A percentile compares a stretch with the other conserved stretches of the same genome.
Conservation (phyloP, 305 asterid genomes). For the Plantago coronopus region DNA sequence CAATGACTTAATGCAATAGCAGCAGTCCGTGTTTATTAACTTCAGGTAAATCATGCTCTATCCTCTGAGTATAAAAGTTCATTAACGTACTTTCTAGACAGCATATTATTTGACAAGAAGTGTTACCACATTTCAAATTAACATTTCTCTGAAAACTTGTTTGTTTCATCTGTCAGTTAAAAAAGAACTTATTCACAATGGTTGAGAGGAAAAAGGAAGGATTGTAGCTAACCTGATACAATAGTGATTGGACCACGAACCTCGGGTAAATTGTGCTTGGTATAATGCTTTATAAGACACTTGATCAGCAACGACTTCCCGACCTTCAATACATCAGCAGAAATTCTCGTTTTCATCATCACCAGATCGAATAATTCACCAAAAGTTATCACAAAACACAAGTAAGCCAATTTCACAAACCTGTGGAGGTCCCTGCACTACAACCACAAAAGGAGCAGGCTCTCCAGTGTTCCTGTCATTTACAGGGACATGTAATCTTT, state of each 20-base stretch:
- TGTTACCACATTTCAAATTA: no score
- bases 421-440: conserved; percentile 97
- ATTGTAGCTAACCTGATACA: conserved; percentile 65
- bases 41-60: no score
- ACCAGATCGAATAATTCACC: background rate
- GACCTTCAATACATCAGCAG: conserved; percentile 45
- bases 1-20: no score
- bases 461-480: conserved; percentile 75
- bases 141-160: no score
- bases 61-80: no score
- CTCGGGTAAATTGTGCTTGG: conserved; percentile 89
- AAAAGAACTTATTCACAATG: no score
- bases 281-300: conserved; percentile 81
- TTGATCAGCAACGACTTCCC: conserved; percentile 92
- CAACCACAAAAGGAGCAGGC: conserved; percentile 89
- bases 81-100: no score
- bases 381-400: conserved; percentile 1
- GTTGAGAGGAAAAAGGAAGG: background rate
- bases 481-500: conserved; percentile 80
- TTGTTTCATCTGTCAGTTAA: no score
- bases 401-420: conserved; percentile 31
- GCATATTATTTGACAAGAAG: no score
- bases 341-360: conserved; percentile 18
- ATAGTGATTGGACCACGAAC: conserved; percentile 92
- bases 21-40: no score